Conservation (phyloP, 2,329 filamentous ascomycete species). For the Aphanoascus verrucosus region DNA sequence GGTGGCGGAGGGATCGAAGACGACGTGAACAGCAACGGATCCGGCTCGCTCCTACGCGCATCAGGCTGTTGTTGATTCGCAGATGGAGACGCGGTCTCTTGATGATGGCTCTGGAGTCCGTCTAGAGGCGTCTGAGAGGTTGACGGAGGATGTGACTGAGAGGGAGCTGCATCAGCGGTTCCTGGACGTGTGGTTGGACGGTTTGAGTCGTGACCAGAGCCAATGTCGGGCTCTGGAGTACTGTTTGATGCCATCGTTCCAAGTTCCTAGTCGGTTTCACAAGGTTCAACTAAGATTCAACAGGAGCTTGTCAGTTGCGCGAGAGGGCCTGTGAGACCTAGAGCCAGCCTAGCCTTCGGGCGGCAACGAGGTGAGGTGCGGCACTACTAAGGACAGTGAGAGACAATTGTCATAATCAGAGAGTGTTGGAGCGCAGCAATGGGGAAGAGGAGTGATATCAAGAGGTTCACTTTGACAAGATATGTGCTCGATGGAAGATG, state of each 20-base stretch:
- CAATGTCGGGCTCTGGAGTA: slow-evolving; percentile 4
- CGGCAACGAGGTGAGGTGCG: too few species aligned
- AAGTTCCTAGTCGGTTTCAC: slow-evolving; percentile 12
- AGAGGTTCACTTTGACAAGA: background rate
- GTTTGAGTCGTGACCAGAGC: slow-evolving; percentile 6
- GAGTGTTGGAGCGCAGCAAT: too few species aligned
- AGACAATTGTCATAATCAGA: too few species aligned
- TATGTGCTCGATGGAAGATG: background rate
- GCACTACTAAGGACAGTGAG: too few species aligned
- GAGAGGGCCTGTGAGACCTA: background rate
- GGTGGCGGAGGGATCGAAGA: slow-evolving; percentile 1
- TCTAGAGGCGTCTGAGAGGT: background rate
- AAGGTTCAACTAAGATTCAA: background rate
- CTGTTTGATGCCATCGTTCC: slow-evolving; percentile 11
- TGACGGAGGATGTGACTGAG: background rate
- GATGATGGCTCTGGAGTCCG: background rate
- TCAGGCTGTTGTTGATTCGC: background rate
- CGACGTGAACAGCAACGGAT: background rate
- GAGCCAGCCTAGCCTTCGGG: background rate
- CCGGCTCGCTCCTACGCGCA: background rate
- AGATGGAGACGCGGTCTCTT: background rate
- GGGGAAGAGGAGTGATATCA: too few species aligned
- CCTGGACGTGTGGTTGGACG: slow-evolving; percentile 9
- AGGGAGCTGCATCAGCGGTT: background rate
- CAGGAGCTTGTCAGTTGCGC: background rate